Percentiles rank a stretch among this genome's conserved stretches.
Evolutionary conservation across 1,284 basidiomycete genomes (phyloP).

Genomic region (Boletus sp.): DNA sequence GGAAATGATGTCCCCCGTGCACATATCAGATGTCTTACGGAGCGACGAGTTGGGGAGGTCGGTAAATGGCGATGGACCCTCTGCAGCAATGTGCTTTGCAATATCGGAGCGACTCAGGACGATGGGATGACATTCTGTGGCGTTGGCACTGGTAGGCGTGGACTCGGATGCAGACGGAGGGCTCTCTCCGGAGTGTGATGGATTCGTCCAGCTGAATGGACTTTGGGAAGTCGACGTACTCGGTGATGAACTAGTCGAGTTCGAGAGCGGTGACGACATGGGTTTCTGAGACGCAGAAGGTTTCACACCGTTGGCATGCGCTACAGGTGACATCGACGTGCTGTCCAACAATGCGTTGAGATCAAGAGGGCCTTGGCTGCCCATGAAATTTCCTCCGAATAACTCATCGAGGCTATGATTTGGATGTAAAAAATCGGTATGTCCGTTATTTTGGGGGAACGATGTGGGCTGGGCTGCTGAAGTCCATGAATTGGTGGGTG

Average conservation of each 20-base stretch:
- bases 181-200: constrained; percentile 27
- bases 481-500: constrained; percentile 25
- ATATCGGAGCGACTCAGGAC: constrained; percentile 51
- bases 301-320: constrained; percentile 39
- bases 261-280: constrained; percentile 25
- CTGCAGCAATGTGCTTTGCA: constrained; percentile 43
- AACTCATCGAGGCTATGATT: constrained; percentile 55
- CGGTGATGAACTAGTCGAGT: constrained; percentile 27
- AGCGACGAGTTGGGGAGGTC: constrained; percentile 41
- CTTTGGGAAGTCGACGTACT: constrained; percentile 39
- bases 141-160: constrained; percentile 4
- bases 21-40: constrained; percentile 26
- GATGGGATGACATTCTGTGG: constrained; percentile 45
- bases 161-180: constrained; percentile 31
- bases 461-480: constrained; percentile 43
- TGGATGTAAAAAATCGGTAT: constrained; percentile 30
- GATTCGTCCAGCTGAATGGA: constrained; percentile 37
- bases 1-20: constrained; percentile 47
- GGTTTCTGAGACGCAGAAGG: constrained; percentile 17
- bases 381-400: constrained; percentile 56
- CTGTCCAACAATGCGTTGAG: constrained; percentile 44
- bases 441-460: constrained; percentile 27
- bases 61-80: constrained; percentile 47
- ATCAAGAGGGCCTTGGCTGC: constrained; percentile 41
- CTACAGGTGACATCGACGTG: constrained; percentile 47